These are phyloP conservation scores for Salvia splendens DNA, from an alignment of 257 asterid genomes.

Conservation along the genomic window DNA sequence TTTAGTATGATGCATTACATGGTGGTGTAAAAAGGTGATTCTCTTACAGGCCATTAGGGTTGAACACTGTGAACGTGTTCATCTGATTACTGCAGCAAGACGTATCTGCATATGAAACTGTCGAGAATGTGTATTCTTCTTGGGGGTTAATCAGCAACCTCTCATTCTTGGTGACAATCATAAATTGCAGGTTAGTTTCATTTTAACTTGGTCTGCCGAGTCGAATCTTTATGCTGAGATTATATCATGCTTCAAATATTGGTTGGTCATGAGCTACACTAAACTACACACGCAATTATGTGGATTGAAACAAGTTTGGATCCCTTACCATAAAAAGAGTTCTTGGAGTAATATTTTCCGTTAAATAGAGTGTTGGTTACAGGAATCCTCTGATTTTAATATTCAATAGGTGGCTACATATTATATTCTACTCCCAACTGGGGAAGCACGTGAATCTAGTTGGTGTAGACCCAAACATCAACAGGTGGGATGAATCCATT, in stretches of 20 bases:
- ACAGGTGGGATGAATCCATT: constrained; percentile 82
- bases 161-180: constrained; percentile 98
- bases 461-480: constrained; percentile 67
- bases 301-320: not conserved
- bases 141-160: constrained; percentile 90
- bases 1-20: constrained; percentile 28
- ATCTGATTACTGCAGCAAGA: constrained; percentile 83
- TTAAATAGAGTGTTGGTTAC: constrained; percentile 10
- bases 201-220: constrained; percentile 12
- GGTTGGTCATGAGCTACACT: not conserved
- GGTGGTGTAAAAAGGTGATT: constrained; percentile 1
- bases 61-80: constrained; percentile 98
- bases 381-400: constrained; percentile 12
- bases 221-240: constrained; percentile 4
- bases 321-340: constrained; percentile 19
- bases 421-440: constrained; percentile 70
- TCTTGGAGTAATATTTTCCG: not conserved
- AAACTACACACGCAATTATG: not conserved
- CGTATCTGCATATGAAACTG: constrained; percentile 92
- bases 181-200: constrained; percentile 74
- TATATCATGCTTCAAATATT: not conserved
- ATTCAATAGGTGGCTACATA: constrained; percentile 76
- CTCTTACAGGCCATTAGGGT: constrained; percentile 80
- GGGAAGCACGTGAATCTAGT: constrained; percentile 83
- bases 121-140: constrained; percentile 91